Evolutionary conservation across 257 asterid genomes (phyloP), one percentile per base, ranked within the genome.

Genomic region (Primulina tabacum): DNA sequence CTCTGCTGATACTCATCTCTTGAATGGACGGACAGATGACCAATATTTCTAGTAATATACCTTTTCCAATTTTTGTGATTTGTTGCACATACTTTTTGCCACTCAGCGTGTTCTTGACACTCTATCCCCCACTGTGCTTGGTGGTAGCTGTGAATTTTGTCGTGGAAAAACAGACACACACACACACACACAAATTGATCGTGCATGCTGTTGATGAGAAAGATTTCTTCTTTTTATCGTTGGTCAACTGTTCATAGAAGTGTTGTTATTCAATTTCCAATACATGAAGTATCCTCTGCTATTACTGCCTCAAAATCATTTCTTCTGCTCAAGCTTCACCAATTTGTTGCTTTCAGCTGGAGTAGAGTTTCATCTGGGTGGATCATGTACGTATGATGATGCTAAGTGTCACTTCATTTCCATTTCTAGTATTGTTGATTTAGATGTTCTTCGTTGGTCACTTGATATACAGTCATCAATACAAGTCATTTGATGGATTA

Each of bases 141-240:
- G 99, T 73, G 99, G 99, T 78, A 94, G 97, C 74, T 94, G 99
- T 89, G 99, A 97, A 29, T 94, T 94, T 86, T 97, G 99, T 73
- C 91, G 99, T 85, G 99, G 99, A 21, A 94, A 94, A 83, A n/a
- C n/a, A n/a, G n/a, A n/a, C n/a, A n/a, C n/a, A n/a, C n/a, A n/a
- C n/a, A n/a, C n/a, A n/a, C n/a, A n/a, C n/a, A n/a, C n/a, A n/a
- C n/a, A n/a, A n/a, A n/a, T n/a, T n/a, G n/a, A n/a, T n/a, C n/a
- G n/a, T n/a, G n/a, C n/a, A n/a, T n/a, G n/a, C n/a, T n/a, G n/a
- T n/a, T n/a, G n/a, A n/a, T n/a, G n/a, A n/a, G n/a, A n/a, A n/a
- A n/a, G n/a, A n/a, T n/a, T n/a, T n/a, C n/a, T n/a, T n/a, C n/a
- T n/a, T n/a, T n/a, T n/a, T 40, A 34, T 34, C 7, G 38, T 40